These are phyloP conservation scores for Lithospermum erythrorhizon DNA, from an alignment of 257 asterid species.

Conservation along the genomic window DNA sequence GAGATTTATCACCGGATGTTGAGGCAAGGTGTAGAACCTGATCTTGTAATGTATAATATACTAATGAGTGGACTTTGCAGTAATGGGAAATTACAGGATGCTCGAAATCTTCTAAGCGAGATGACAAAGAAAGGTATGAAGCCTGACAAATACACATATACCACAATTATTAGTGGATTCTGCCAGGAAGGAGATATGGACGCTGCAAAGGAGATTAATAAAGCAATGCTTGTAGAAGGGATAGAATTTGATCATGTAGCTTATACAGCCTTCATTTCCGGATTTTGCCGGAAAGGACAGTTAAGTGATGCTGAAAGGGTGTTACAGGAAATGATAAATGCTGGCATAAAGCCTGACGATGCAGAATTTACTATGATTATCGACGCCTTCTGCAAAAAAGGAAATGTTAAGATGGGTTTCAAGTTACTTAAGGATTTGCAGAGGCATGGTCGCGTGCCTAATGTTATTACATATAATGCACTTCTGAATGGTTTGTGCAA, in stretches of 20 bases:
- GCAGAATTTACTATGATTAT: constrained; percentile 63
- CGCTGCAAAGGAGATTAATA: constrained; percentile 34
- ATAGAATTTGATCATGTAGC: constrained; percentile 57
- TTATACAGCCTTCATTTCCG: constrained; percentile 63
- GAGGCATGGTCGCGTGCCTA: constrained; percentile 43
- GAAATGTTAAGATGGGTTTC: constrained; percentile 60
- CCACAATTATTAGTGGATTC: constrained; percentile 56
- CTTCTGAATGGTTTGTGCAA: constrained; percentile 78
- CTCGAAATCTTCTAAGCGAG: constrained; percentile 37
- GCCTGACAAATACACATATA: constrained; percentile 79
- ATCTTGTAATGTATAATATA: constrained; percentile 67
- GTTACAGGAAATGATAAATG: constrained; percentile 53
- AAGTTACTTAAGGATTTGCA: constrained; percentile 67
- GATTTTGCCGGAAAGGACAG: constrained; percentile 52
- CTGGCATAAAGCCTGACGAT: constrained; percentile 45
- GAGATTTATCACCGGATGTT: constrained; percentile 49
- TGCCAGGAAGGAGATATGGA: constrained; percentile 72
- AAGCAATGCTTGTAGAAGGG: constrained; percentile 39
- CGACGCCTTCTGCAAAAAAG: constrained; percentile 58
- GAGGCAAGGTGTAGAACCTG: constrained; percentile 42
- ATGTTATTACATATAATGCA: constrained; percentile 65
- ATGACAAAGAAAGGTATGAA: constrained; percentile 61
- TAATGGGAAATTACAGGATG: constrained; percentile 52
- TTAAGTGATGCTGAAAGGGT: constrained; percentile 42
- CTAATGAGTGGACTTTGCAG: constrained; percentile 62